A percentile compares a stretch with the other conserved stretches of the same genome.
Evolutionary conservation across 2,329 filamentous ascomycete species (phyloP).

Genomic region (Cladosporium sp.): DNA sequence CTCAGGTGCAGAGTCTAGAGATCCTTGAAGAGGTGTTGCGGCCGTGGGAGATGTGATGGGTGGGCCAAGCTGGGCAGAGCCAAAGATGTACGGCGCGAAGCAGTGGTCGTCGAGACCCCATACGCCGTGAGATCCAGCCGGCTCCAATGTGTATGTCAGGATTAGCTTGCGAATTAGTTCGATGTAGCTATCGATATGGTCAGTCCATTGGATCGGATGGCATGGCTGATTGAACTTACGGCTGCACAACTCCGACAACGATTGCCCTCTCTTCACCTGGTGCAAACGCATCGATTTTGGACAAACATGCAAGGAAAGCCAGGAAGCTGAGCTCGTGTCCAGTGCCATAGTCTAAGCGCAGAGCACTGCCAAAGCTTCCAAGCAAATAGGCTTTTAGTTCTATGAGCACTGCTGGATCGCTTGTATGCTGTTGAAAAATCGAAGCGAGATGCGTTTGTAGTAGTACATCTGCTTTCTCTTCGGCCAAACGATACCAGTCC

Average conservation of each 20-base stretch:
- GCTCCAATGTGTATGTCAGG: constrained; percentile 85
- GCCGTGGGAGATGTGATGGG: constrained; percentile 60
- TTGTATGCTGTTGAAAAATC: constrained; percentile 32
- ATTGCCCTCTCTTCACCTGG: constrained; percentile 71
- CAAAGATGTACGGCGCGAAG: constrained; percentile 91
- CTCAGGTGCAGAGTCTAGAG: constrained; percentile 62
- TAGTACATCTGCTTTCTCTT: constrained; percentile 54
- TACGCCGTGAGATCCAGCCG: constrained; percentile 91
- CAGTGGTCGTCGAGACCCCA: constrained; percentile 99
- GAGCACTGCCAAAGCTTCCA: constrained; percentile 80
- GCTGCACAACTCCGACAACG: constrained; percentile 76
- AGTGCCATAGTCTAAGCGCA: constrained; percentile 90
- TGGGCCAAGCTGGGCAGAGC: constrained; percentile 82
- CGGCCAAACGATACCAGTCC: constrained; percentile 71
- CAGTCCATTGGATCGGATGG: background rate
- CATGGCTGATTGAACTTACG: constrained; percentile 50
- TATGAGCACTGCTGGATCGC: constrained; percentile 22
- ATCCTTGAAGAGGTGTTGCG: constrained; percentile 72
- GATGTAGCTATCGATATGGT: constrained; percentile 59
- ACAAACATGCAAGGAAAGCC: constrained; percentile 82
- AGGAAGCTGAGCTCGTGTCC: constrained; percentile 94
- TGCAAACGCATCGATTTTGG: constrained; percentile 81
- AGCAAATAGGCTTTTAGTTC: constrained; percentile 78
- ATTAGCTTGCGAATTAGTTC: constrained; percentile 77
- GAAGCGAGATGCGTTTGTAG: constrained; percentile 17